Conservation (phyloP, 495 filamentous ascomycete genomes). For the Mytilinidion resinicola region DNA sequence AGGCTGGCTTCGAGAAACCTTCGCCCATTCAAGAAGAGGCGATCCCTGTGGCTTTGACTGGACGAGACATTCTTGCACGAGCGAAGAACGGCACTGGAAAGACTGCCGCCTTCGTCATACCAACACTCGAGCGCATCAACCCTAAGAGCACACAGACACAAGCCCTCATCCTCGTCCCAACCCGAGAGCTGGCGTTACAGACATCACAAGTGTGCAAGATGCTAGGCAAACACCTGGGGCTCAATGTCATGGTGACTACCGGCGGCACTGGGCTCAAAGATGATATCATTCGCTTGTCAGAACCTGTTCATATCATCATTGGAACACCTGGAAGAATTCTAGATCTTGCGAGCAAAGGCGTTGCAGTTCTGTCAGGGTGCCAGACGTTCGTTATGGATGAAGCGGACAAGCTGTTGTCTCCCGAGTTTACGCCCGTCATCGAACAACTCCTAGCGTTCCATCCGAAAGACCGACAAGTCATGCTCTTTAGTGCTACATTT, state of each 20-base stretch:
- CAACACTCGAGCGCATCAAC: conserved; percentile 90
- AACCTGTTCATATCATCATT: conserved; percentile 94
- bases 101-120: conserved; percentile 96
- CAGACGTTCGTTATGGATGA: conserved; percentile 99
- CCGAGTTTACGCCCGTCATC: conserved; percentile 94
- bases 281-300: conserved; percentile 90
- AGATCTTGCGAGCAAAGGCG: conserved; percentile 87
- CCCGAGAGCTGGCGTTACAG: conserved; percentile 94
- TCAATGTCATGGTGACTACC: conserved; percentile 99
- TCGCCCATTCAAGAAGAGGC: conserved; percentile 99
- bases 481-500: conserved; percentile 98
- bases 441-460: conserved; percentile 91
- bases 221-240: conserved; percentile 87
- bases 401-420: conserved; percentile 92
- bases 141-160: conserved; percentile 92
- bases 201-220: conserved; percentile 99
- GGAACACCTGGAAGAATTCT: conserved; percentile 94
- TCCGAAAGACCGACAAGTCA: conserved; percentile 93
- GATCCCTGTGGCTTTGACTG: conserved; percentile 91
- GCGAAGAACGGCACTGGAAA: conserved; percentile 99
- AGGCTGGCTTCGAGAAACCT: conserved; percentile 96
- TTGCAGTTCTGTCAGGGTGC: conserved; percentile 93
- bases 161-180: conserved; percentile 91
- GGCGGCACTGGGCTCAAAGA: conserved; percentile 92
- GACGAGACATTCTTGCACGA: conserved; percentile 88